A percentile compares a stretch with the other conserved stretches of the same genome.
phyloP scores from a whole-genome alignment of 1,139 yeast genomes.

The Trichomonascaceae sp. region DNA sequence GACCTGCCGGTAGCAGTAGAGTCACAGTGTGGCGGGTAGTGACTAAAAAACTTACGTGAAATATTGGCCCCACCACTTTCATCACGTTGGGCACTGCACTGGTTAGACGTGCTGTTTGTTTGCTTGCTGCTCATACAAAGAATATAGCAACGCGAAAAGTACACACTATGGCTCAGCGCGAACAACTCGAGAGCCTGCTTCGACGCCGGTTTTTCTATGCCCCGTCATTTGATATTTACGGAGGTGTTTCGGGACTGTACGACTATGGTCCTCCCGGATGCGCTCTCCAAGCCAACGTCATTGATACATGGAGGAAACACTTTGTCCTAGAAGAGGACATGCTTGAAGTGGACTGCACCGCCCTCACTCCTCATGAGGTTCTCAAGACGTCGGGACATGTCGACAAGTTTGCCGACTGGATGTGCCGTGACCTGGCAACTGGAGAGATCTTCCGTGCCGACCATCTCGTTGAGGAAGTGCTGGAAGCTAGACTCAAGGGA shows the following conservation, averaged over 20 bases:
- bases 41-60: too few species aligned
- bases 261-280: constrained; percentile 99
- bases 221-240: constrained; percentile 93
- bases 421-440: constrained; percentile 90
- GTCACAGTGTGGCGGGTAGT: too few species aligned
- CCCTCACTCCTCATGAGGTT: constrained; percentile 95
- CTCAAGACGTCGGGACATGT: constrained; percentile 98
- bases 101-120: too few species aligned
- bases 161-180: constrained; percentile 33
- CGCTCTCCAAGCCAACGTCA: constrained; percentile 89
- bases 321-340: constrained; percentile 95
- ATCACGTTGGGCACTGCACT: too few species aligned
- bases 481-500: constrained; percentile 91
- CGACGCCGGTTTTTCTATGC: constrained; percentile 96
- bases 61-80: too few species aligned
- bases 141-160: too few species aligned
- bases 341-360: constrained; percentile 97
- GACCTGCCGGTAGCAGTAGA: too few species aligned
- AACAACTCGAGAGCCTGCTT: constrained; percentile 74
- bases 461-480: constrained; percentile 93
- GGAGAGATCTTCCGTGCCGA: constrained; percentile 99
- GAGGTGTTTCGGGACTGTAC: constrained; percentile 95
- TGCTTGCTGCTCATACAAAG: too few species aligned
- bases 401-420: constrained; percentile 98
- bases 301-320: constrained; percentile 96